Conservation (phyloP, 75 land plant species). For the Picea glauca region DNA sequence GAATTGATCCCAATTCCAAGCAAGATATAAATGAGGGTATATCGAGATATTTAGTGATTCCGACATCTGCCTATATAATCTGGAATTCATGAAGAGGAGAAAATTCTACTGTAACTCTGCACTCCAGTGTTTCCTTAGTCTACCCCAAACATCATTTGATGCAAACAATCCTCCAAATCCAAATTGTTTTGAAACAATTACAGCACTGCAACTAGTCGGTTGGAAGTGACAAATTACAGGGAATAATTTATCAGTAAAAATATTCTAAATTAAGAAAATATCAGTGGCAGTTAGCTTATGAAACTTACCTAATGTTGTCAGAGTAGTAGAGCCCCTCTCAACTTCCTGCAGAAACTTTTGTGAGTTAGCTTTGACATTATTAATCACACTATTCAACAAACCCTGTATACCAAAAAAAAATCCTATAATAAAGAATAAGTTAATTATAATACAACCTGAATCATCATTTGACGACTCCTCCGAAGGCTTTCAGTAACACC, state of each 20-base stretch:
- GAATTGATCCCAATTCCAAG: too few species aligned
- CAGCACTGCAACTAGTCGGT: neutral
- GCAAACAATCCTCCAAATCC: neutral
- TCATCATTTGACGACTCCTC: constrained; percentile 92
- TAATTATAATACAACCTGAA: constrained; percentile 57
- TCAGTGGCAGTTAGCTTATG: neutral
- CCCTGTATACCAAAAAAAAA: neutral
- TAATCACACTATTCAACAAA: constrained; percentile 1
- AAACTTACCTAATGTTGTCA: constrained; percentile 63
- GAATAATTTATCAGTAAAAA: neutral
- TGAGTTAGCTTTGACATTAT: neutral
- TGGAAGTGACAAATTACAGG: neutral
- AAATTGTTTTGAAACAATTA: neutral
- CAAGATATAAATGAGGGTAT: neutral
- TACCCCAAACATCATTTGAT: constrained; percentile 6
- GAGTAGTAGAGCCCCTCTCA: constrained; percentile 65
- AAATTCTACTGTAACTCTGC: neutral
- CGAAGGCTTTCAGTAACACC: constrained; percentile 89
- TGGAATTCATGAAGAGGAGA: neutral
- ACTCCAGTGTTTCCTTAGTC: neutral
- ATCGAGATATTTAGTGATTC: neutral
- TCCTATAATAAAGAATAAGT: neutral
- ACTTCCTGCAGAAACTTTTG: constrained; percentile 56
- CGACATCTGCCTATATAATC: neutral
- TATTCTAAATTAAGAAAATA: neutral